Evolutionary conservation across 75 land plant genomes (phyloP).

Genomic region (Pseudotsuga menziesii): DNA sequence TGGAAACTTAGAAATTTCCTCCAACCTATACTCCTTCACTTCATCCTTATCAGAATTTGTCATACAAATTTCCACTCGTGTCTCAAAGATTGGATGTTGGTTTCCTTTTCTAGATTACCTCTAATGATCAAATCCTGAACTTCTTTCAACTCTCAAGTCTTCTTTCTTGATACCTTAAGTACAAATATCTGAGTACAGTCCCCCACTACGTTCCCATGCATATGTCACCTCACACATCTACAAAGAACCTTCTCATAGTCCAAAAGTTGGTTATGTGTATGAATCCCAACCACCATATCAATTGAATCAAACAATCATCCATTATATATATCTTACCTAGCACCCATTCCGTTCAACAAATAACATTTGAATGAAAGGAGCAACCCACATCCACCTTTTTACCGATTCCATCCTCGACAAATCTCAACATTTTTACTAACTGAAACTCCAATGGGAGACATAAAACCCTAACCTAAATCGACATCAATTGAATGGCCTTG

Average conservation of each 20-base stretch:
- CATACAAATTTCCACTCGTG: too few species aligned
- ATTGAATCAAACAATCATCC: not conserved
- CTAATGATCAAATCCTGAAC: too few species aligned
- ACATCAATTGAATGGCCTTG: not conserved
- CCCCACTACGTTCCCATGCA: not conserved
- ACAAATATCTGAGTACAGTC: too few species aligned
- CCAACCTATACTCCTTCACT: too few species aligned
- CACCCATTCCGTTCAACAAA: not conserved
- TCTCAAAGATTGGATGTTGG: too few species aligned
- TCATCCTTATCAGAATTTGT: too few species aligned
- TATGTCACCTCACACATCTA: not conserved
- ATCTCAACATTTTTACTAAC: not conserved
- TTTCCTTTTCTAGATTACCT: too few species aligned
- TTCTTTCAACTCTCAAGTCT: too few species aligned
- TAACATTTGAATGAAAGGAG: not conserved
- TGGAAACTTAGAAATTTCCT: too few species aligned
- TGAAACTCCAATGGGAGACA: not conserved
- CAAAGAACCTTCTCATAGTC: not conserved
- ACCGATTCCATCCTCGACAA: not conserved
- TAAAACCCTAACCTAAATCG: not conserved
- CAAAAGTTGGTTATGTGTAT: not conserved
- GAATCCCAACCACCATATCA: not conserved
- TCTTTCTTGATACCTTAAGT: too few species aligned
- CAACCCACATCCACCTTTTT: not conserved
- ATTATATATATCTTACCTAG: too few species aligned